Conservation (phyloP, 2,329 filamentous ascomycete species). For the Trichophyton rubrum region DNA sequence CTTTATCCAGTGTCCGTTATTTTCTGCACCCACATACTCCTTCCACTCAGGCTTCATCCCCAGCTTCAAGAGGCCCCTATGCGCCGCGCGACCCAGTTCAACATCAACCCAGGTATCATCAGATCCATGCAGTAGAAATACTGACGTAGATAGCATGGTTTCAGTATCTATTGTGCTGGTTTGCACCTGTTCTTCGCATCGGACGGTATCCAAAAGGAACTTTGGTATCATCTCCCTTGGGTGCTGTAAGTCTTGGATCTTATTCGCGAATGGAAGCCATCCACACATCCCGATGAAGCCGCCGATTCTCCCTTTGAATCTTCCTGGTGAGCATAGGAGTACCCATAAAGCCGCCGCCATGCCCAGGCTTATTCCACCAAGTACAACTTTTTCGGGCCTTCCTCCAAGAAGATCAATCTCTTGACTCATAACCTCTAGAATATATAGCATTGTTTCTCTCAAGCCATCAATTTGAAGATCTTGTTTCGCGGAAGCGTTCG, state of each 20-base stretch:
- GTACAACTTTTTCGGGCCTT: conserved; percentile 19
- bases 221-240: conserved; percentile 4
- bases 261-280: conserved; percentile 38
- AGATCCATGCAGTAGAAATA: conserved; percentile 36
- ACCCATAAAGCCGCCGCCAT: conserved; percentile 32
- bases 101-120: conserved; percentile 39
- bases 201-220: conserved; percentile 4
- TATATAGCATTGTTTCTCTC: conserved; percentile 25
- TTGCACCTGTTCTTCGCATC: neutral
- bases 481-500: conserved; percentile 24
- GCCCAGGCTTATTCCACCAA: conserved; percentile 41
- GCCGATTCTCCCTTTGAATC: conserved; percentile 22
- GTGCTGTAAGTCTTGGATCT: neutral
- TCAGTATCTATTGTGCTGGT: neutral
- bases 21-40: conserved; percentile 34
- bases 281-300: conserved; percentile 39
- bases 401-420: conserved; percentile 27
- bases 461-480: conserved; percentile 32
- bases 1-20: conserved; percentile 40
- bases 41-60: conserved; percentile 22
- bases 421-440: conserved; percentile 25
- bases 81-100: conserved; percentile 29
- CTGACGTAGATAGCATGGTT: conserved; percentile 22
- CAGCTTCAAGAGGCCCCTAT: conserved; percentile 20
- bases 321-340: conserved; percentile 23